Evolutionary conservation across 2,329 filamentous ascomycete genomes (phyloP).

Genomic region (Blastomyces silverae): DNA sequence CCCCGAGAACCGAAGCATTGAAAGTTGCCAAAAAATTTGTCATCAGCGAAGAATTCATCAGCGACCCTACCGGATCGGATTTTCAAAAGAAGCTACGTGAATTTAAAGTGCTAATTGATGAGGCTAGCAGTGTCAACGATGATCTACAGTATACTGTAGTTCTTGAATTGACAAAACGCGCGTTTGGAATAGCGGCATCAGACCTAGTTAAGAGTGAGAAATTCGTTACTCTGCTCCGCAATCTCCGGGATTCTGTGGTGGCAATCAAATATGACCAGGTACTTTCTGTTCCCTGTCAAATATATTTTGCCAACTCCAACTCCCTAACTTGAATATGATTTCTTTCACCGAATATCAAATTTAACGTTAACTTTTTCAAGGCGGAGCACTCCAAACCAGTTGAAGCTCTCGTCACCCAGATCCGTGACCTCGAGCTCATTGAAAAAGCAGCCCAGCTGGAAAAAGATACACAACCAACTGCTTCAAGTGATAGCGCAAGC

Average conservation of each 20-base stretch:
- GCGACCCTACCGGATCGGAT: not conserved
- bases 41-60: not conserved
- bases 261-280: conserved; percentile 6
- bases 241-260: not conserved
- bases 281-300: not conserved
- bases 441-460: not conserved
- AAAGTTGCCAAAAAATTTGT: conserved; percentile 2
- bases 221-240: not conserved
- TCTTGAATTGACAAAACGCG: not conserved
- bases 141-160: conserved; percentile 2
- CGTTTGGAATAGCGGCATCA: conserved; percentile 1
- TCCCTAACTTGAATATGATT: not conserved
- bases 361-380: not conserved
- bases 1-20: not conserved
- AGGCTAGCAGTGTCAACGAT: not conserved
- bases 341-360: not conserved
- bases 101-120: conserved; percentile 1
- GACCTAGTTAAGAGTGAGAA: not conserved
- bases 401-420: conserved; percentile 1
- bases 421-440: conserved; percentile 1
- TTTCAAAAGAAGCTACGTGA: conserved; percentile 1
- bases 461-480: not conserved
- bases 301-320: not conserved
- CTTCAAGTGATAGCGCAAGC: not conserved
- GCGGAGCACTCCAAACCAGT: conserved; percentile 2